phyloP scores from a whole-genome alignment of 768 basidiomycete species.

The Pisolithus sp. region DNA sequence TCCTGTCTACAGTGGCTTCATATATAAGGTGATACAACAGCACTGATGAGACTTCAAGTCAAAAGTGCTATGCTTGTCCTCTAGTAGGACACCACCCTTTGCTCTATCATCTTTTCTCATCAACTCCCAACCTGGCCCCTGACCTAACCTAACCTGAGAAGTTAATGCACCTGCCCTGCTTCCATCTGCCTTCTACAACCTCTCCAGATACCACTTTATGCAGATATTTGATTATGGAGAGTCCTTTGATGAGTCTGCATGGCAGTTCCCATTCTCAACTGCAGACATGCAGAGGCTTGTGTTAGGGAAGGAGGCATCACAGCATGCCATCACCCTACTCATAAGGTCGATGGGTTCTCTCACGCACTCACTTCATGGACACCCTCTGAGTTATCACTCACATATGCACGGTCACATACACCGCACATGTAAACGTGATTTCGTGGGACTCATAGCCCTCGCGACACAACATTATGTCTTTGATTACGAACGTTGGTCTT shows the following conservation, averaged over 20 bases:
- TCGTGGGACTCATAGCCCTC: slow-evolving; percentile 67
- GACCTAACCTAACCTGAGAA: slow-evolving; percentile 67
- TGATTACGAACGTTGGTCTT: slow-evolving; percentile 51
- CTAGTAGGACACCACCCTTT: too few species aligned
- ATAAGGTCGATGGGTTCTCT: slow-evolving; percentile 64
- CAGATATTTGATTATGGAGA: slow-evolving; percentile 60
- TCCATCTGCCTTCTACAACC: slow-evolving; percentile 74
- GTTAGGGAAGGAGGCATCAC: slow-evolving; percentile 69
- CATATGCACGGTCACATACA: slow-evolving; percentile 24
- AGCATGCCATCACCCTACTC: slow-evolving; percentile 57
- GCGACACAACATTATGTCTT: slow-evolving; percentile 81
- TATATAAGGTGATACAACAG: too few species aligned
- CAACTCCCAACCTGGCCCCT: too few species aligned
- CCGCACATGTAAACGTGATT: slow-evolving; percentile 63
- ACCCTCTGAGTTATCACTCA: slow-evolving; percentile 15
- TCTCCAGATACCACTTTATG: slow-evolving; percentile 63
- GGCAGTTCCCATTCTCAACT: slow-evolving; percentile 32
- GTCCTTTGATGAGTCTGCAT: slow-evolving; percentile 40
- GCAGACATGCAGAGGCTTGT: slow-evolving; percentile 59
- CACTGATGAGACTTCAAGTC: too few species aligned
- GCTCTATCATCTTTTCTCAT: too few species aligned
- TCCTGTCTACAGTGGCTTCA: too few species aligned
- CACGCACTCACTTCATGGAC: slow-evolving; percentile 24
- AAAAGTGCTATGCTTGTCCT: too few species aligned
- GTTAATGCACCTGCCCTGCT: slow-evolving; percentile 57